Conservation (phyloP, 2,329 filamentous ascomycete species). For the Colletotrichum siamense region DNA sequence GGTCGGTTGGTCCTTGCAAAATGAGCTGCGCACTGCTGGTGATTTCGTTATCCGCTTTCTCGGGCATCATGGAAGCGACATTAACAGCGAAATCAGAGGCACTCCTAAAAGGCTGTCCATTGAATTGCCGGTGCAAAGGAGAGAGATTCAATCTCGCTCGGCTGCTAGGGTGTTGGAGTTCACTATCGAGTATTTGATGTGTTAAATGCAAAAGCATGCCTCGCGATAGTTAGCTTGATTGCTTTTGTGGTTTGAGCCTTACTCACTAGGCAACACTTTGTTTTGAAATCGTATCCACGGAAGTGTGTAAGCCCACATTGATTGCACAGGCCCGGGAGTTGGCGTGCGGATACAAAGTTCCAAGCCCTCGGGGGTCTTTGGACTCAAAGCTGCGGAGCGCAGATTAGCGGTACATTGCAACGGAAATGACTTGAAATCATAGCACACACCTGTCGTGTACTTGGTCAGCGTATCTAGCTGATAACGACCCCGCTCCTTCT, state of each 20-base stretch:
- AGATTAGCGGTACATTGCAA: rapidly evolving
- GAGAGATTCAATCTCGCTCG: rapidly evolving
- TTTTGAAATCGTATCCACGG: rapidly evolving
- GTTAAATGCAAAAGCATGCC: too few species aligned
- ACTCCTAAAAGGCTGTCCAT: rapidly evolving
- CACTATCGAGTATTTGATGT: rapidly evolving
- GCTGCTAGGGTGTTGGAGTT: rapidly evolving
- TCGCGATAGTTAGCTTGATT: too few species aligned
- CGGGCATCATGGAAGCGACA: neutral
- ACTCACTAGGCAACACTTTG: rapidly evolving
- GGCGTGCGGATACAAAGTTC: neutral
- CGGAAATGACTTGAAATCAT: rapidly evolving
- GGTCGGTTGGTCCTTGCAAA: rapidly evolving
- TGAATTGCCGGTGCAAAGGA: rapidly evolving
- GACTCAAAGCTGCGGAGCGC: rapidly evolving
- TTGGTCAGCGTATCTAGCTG: neutral
- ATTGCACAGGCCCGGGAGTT: neutral
- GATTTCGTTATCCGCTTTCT: rapidly evolving
- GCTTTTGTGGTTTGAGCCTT: rapidly evolving
- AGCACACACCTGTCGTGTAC: rapidly evolving
- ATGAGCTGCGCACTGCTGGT: rapidly evolving
- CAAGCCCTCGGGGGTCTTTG: neutral
- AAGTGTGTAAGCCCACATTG: rapidly evolving
- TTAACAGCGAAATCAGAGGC: neutral
- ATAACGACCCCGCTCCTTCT: neutral